Evolutionary conservation across 495 filamentous ascomycete species (phyloP), one percentile per base, ranked within the genome.

Genomic region (Penicillium parvum): DNA sequence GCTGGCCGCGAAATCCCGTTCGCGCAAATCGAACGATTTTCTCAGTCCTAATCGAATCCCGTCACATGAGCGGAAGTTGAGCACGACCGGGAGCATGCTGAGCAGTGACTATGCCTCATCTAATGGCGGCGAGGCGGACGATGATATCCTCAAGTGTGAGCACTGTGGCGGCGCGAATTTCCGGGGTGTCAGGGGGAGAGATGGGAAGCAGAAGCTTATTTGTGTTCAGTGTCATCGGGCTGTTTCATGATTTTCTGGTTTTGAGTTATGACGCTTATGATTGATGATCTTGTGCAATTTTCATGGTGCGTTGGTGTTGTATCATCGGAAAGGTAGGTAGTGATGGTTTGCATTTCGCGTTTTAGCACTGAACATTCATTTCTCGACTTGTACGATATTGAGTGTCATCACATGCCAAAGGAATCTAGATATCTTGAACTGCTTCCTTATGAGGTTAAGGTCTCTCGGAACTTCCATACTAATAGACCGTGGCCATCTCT

Each of bases 131-230:
- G 63, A 52, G 6, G 59, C 49, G 5, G 67, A 72, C 5, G 60
- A 63, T 9, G 71, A 76, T 40, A 65, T 76, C 8, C 63, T 72
- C 14, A 51, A 52, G 17, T 81, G 79, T 44, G 58, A 64, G 8
- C 59, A 64, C 32, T 82, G 78, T 56, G 60, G 61, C 4, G 68
- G 73, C 1, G 66, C 53, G 14, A 77, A 67, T 44, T 82, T 82
- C 48, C 73, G 69, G 25, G 75, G 71, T 17, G 74, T 62, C 34
- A 69, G 69, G 35, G 65, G 50, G 7, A 60, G 67, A 20, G 63
- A 58, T 40, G 71, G 73, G 37, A 68, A 68, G 46, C 69, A 71
- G 59, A 66, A 59, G 22, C 52, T 82, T 53, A 72, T 76, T 20
- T 82, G 78, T 56, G 68, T 65, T 28, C 65, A 55, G 10, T 82